A percentile compares a stretch with the other conserved stretches of the same genome.
These are phyloP conservation scores for Fagopyrum homotropicum DNA, from an alignment of 148 eudicot genomes.

Conservation along the genomic window DNA sequence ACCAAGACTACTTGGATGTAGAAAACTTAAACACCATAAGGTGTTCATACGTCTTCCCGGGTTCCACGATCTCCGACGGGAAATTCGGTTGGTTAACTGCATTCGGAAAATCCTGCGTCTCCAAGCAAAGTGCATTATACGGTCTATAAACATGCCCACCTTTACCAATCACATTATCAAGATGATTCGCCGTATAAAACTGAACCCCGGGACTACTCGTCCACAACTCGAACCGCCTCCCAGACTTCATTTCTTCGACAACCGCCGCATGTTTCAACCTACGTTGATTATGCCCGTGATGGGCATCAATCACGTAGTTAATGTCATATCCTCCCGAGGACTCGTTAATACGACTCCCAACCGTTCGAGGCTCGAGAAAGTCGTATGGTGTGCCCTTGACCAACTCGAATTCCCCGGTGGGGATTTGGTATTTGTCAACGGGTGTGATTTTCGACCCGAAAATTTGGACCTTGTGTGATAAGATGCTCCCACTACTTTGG, in stretches of 20 bases:
- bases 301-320: slow-evolving; percentile 49
- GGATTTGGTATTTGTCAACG: slow-evolving; percentile 46
- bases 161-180: slow-evolving; percentile 42
- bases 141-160: slow-evolving; percentile 35
- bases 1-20: slow-evolving; percentile 1
- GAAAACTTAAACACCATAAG: slow-evolving; percentile 57
- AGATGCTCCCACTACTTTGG: slow-evolving; percentile 50
- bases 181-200: slow-evolving; percentile 55
- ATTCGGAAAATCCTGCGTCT: slow-evolving; percentile 83
- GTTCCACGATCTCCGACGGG: slow-evolving; percentile 64
- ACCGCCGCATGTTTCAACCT: slow-evolving; percentile 41
- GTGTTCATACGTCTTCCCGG: slow-evolving; percentile 44
- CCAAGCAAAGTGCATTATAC: slow-evolving; percentile 49
- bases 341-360: slow-evolving; percentile 39
- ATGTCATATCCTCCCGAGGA: slow-evolving; percentile 58
- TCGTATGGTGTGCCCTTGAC: slow-evolving; percentile 70
- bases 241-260: slow-evolving; percentile 37
- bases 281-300: background rate
- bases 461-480: slow-evolving; percentile 49
- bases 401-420: slow-evolving; percentile 52
- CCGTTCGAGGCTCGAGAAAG: slow-evolving; percentile 39
- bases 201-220: slow-evolving; percentile 70
- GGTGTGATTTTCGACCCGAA: slow-evolving; percentile 63
- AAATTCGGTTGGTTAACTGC: slow-evolving; percentile 60
- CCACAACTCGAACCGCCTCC: slow-evolving; percentile 49